Evolutionary conservation across 2,329 filamentous ascomycete genomes (phyloP).

Genomic region (Colletotrichum filicis): DNA sequence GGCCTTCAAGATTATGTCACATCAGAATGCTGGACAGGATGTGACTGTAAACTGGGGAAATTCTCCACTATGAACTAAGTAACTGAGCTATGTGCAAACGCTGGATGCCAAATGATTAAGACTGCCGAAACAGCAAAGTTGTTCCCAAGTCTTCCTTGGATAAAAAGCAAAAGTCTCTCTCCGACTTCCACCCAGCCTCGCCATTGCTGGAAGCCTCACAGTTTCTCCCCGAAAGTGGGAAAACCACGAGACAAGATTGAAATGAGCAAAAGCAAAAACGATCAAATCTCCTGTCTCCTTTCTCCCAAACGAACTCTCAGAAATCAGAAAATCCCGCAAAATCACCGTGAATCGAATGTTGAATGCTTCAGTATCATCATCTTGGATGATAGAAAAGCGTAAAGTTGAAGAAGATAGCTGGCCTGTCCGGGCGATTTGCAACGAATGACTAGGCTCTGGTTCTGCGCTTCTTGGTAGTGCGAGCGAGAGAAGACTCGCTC

Average conservation of each 20-base stretch:
- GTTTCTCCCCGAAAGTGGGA: neutral
- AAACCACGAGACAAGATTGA: neutral
- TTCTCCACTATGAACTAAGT: neutral
- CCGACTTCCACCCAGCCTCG: neutral
- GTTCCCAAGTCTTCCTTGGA: neutral
- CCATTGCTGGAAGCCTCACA: neutral
- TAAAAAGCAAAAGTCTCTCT: neutral
- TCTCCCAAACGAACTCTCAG: neutral
- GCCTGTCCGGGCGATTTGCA: neutral
- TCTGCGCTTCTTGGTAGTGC: slow-evolving; percentile 5
- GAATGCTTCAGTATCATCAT: neutral
- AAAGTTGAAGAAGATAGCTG: neutral
- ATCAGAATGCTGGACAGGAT: neutral
- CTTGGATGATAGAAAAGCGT: neutral
- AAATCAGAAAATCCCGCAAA: neutral
- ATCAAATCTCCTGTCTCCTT: neutral
- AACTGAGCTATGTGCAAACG: slow-evolving; percentile 8
- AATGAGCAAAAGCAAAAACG: neutral
- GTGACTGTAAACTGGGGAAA: neutral
- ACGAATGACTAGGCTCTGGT: neutral
- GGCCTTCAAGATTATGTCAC: neutral
- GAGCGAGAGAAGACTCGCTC: neutral
- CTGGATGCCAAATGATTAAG: neutral
- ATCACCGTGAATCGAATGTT: neutral
- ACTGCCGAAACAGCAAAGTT: neutral